These are phyloP conservation scores for Chloroidium sp. DNA, from an alignment of 163 green algal species.

Conservation along the genomic window DNA sequence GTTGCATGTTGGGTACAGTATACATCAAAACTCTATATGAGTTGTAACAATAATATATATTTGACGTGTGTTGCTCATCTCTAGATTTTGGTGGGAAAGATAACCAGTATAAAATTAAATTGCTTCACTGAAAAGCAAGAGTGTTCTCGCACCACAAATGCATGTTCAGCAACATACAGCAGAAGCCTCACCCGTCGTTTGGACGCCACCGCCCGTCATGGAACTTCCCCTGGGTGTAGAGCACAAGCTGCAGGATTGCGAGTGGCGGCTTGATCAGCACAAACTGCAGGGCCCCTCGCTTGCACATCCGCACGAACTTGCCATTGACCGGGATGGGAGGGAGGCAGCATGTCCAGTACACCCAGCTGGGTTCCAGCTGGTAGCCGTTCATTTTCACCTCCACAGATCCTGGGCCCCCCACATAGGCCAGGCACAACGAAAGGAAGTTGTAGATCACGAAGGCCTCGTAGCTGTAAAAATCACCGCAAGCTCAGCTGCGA, in stretches of 20 bases:
- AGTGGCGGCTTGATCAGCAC: slow-evolving; percentile 92
- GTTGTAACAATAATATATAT: no score
- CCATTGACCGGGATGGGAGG: slow-evolving; percentile 74
- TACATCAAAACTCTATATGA: no score
- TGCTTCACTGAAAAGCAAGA: no score
- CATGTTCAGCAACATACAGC: no score
- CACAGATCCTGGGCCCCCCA: slow-evolving; percentile 82
- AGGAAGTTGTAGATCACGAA: slow-evolving; percentile 99
- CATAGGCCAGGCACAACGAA: slow-evolving; percentile 84
- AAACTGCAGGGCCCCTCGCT: slow-evolving; percentile 93
- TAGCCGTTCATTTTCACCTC: slow-evolving; percentile 77
- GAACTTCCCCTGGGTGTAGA: slow-evolving; percentile 70
- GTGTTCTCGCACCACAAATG: no score
- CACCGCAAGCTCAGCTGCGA: not conserved
- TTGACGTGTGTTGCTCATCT: no score
- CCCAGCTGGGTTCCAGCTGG: slow-evolving; percentile 70
- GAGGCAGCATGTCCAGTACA: slow-evolving; percentile 85
- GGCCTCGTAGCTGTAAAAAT: slow-evolving; percentile 78
- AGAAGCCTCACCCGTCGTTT: slow-evolving; percentile 22
- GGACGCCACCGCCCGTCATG: slow-evolving; percentile 63
- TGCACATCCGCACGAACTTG: slow-evolving; percentile 82
- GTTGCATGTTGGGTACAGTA: no score
- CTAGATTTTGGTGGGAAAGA: no score
- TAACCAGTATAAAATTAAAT: no score
- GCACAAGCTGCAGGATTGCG: slow-evolving; percentile 67